Base-by-base conservation (phyloP, 2,329 filamentous ascomycete genomes). In the Colletotrichum somersetense region DNA sequence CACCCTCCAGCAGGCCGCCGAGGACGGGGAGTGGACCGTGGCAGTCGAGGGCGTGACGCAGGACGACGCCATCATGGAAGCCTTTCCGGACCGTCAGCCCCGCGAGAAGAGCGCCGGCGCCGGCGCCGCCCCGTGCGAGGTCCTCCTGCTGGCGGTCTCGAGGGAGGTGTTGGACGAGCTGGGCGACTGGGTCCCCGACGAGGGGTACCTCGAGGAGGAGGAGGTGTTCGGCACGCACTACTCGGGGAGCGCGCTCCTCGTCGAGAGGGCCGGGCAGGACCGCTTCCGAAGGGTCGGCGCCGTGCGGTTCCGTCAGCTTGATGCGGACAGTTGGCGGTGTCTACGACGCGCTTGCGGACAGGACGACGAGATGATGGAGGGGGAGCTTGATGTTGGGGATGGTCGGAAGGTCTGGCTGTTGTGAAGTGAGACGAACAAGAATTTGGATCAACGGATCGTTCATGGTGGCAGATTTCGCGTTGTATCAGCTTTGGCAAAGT, bases 181-280 rank as follows among this genome's bases (percentile, higher is more conserved):
- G 42, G 61, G 53, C 2, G 16, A 18, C 3, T 16, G 42, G 18
- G 16, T 50, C 40, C 3, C 16, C 8, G 53, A 66, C 16, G 20
- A 38, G 11, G 42, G 50, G 3, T 42, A 69, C 3, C 18, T 66
- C 18, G 66, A 69, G 20, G 61, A 69, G 12, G 66, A 65, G 6
- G 61, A 65, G 1, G 2, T 69, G 1, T 35, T 7, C 2, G 52
- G 64, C 14, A 38, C 56, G 10, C 40, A 35, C 5, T 65, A 52
- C 23, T 58, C 53, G 30, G 66, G 66, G 23, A 53, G 48, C 14
- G 61, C 61, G 10, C 52, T 69, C 23, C 42, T 69, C 20, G 62
- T 66, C 12, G 61, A 65, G 35, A 8, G 16, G 4, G 26, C 40
- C 7, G 56, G 42, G 3, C 35, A 35, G 11, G n/a, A 44, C 1